Conservation (phyloP, 805 yeast genomes). For the Nakazawaea populi region DNA sequence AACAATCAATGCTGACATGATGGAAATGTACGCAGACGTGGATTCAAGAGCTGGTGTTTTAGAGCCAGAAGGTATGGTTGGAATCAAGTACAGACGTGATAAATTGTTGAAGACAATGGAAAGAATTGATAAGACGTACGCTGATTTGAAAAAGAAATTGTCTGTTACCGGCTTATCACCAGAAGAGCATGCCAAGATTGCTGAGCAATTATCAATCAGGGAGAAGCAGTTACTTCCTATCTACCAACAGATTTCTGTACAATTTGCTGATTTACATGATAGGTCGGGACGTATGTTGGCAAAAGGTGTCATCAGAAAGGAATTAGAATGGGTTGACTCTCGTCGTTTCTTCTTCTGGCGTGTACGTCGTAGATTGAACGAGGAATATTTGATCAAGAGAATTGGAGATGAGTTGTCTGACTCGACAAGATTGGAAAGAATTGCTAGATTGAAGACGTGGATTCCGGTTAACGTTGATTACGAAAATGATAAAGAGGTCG, state of each 20-base stretch:
- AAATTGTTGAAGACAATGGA: slow-evolving; percentile 87
- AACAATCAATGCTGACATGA: slow-evolving; percentile 91
- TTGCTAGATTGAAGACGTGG: slow-evolving; percentile 85
- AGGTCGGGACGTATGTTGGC: slow-evolving; percentile 97
- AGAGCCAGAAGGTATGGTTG: slow-evolving; percentile 99
- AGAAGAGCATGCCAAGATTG: slow-evolving; percentile 61
- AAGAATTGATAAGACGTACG: slow-evolving; percentile 77
- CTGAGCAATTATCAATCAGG: slow-evolving; percentile 67
- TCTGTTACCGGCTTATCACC: slow-evolving; percentile 44
- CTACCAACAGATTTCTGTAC: slow-evolving; percentile 87
- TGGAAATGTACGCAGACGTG: slow-evolving; percentile 98
- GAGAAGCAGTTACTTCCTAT: slow-evolving; percentile 79
- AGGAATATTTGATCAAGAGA: slow-evolving; percentile 77
- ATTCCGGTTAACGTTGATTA: slow-evolving; percentile 64
- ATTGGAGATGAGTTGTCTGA: slow-evolving; percentile 56
- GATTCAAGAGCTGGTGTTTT: slow-evolving; percentile 96
- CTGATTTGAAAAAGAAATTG: slow-evolving; percentile 56
- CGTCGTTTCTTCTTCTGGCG: slow-evolving; percentile 99
- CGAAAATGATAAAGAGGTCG: slow-evolving; percentile 72
- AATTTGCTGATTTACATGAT: slow-evolving; percentile 97
- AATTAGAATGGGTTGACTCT: slow-evolving; percentile 78
- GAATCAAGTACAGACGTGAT: slow-evolving; percentile 94
- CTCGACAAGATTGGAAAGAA: slow-evolving; percentile 66
- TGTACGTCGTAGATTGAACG: slow-evolving; percentile 89
- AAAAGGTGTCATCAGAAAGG: slow-evolving; percentile 84